phyloP scores from a whole-genome alignment of 2,329 filamentous ascomycete genomes.

The Fusarium equiseti region DNA sequence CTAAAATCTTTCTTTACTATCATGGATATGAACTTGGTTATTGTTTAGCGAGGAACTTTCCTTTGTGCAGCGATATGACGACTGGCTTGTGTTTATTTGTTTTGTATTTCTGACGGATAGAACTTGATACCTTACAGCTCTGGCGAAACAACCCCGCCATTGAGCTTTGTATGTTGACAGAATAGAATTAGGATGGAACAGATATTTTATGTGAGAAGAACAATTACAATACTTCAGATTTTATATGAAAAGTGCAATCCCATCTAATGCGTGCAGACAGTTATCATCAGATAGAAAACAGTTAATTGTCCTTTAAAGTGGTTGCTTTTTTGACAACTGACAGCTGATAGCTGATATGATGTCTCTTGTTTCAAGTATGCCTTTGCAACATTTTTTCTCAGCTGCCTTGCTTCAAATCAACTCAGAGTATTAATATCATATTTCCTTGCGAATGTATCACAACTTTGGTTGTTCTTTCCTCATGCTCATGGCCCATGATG shows the following conservation, averaged over 20 bases:
- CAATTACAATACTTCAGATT: background rate
- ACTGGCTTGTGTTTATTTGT: constrained; percentile 9
- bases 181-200: background rate
- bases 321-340: background rate
- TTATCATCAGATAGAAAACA: background rate
- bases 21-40: background rate
- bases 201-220: background rate
- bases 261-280: background rate
- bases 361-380: too few species aligned
- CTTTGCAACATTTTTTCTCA: too few species aligned
- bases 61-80: constrained; percentile 32
- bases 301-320: background rate
- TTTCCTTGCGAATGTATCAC: too few species aligned
- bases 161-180: constrained; percentile 23
- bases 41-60: constrained; percentile 1
- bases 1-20: background rate
- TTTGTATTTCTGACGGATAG: constrained; percentile 21
- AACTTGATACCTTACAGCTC: constrained; percentile 30
- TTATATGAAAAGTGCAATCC: background rate
- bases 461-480: background rate
- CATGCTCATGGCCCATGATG: background rate
- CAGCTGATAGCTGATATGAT: too few species aligned
- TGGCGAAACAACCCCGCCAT: constrained; percentile 15
- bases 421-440: too few species aligned
- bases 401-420: too few species aligned